A percentile compares a stretch with the other conserved stretches of the same genome.
Evolutionary conservation across 2,329 filamentous ascomycete species (phyloP).

Genomic region (Colletotrichum theobromicola): DNA sequence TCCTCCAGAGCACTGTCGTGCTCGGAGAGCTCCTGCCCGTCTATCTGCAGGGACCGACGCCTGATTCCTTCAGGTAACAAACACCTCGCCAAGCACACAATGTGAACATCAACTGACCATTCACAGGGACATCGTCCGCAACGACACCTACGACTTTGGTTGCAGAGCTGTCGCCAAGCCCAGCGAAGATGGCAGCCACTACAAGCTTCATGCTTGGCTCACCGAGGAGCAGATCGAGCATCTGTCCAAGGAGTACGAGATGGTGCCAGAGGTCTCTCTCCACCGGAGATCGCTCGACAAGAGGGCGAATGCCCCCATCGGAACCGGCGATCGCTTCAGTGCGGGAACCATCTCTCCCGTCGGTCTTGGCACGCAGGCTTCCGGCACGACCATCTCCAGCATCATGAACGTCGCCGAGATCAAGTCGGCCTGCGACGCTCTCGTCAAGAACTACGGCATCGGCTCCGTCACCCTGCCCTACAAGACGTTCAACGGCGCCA

Average conservation of each 20-base stretch:
- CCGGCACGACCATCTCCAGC: conserved; percentile 34
- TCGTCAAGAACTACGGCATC: conserved; percentile 45
- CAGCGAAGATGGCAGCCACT: conserved; percentile 10
- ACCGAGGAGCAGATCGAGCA: conserved; percentile 11
- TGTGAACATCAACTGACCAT: background rate
- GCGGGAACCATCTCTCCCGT: conserved; percentile 26
- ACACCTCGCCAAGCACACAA: background rate
- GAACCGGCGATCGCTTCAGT: conserved; percentile 26
- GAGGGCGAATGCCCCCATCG: conserved; percentile 34
- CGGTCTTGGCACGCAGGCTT: conserved; percentile 33
- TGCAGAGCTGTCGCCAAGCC: conserved; percentile 15
- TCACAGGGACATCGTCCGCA: conserved; percentile 7
- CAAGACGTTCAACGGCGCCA: conserved; percentile 42
- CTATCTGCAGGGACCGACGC: conserved; percentile 1
- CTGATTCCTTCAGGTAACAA: conserved; percentile 4
- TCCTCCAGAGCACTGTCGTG: conserved; percentile 6
- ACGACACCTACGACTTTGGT: conserved; percentile 15
- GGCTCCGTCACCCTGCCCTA: conserved; percentile 46
- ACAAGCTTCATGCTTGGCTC: conserved; percentile 15
- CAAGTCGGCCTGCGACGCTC: conserved; percentile 45
- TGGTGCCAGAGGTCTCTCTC: background rate
- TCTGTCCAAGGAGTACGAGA: conserved; percentile 12
- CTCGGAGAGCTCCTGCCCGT: conserved; percentile 9
- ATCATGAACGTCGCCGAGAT: conserved; percentile 53
- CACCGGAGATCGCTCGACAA: conserved; percentile 1